Evolutionary conservation across 306 rosid species (phyloP).

Genomic region (Prunus kanzakura): DNA sequence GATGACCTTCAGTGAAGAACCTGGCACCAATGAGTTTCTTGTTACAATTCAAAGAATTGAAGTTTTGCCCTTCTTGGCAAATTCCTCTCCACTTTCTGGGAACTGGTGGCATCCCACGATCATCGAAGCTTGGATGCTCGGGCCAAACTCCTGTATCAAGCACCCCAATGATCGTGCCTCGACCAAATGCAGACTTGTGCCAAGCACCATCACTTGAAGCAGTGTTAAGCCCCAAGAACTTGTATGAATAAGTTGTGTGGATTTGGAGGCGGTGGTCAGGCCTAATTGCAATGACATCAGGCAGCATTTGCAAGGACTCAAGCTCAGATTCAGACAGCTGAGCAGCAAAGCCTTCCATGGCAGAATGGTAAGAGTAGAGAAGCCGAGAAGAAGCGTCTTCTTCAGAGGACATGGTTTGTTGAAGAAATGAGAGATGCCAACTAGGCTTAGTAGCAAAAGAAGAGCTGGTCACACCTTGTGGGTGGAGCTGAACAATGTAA

Average conservation of each 20-base stretch:
- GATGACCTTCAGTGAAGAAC: conserved; percentile 76
- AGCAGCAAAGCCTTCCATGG: conserved; percentile 92
- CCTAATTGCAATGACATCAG: conserved; percentile 67
- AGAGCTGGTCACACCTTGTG: conserved; percentile 47
- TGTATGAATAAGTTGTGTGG: conserved; percentile 86
- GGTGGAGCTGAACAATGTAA: conserved; percentile 83
- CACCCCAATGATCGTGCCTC: conserved; percentile 73
- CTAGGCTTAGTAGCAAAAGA: conserved; percentile 51
- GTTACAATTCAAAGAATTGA: conserved; percentile 69
- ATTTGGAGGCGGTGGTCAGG: conserved; percentile 50
- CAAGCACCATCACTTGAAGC: conserved; percentile 45
- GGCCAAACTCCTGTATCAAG: conserved; percentile 98
- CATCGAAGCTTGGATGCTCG: conserved; percentile 81
- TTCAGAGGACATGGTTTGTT: conserved; percentile 41
- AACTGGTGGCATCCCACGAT: conserved; percentile 66
- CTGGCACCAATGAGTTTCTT: conserved; percentile 88
- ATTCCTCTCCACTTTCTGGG: conserved; percentile 78
- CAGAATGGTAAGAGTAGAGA: conserved; percentile 75
- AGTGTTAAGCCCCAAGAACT: conserved; percentile 69
- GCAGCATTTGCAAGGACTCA: conserved; percentile 45
- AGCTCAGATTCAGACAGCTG: conserved; percentile 64
- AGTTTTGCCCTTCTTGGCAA: conserved; percentile 74
- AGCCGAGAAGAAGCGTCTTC: conserved; percentile 67
- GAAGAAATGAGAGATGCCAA: conserved; percentile 81
- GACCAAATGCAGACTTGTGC: conserved; percentile 65